A percentile compares a stretch with the other conserved stretches of the same genome.
Evolutionary conservation across 768 basidiomycete species (phyloP).

Genomic region (Lepiota venenata): DNA sequence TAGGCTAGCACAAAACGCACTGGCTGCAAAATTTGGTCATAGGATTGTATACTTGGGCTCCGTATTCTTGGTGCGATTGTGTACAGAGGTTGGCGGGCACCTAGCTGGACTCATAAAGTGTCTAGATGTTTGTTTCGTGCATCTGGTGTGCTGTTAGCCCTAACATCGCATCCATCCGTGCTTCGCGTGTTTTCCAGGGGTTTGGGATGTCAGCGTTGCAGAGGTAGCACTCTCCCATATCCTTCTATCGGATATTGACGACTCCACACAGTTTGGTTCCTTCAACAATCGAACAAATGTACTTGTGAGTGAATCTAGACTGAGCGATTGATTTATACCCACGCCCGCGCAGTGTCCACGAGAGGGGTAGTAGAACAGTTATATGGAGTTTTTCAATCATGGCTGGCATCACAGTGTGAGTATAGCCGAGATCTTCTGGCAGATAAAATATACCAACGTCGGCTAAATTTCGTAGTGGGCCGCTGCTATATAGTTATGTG

Average conservation of each 20-base stretch:
- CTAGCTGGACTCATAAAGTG: background rate
- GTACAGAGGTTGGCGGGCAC: background rate
- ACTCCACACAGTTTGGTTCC: slow-evolving; percentile 31
- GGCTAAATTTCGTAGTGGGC: slow-evolving; percentile 24
- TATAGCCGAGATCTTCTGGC: background rate
- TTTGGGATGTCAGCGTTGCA: slow-evolving; percentile 43
- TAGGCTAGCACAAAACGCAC: slow-evolving; percentile 34
- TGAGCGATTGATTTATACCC: background rate
- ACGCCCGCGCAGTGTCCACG: slow-evolving; percentile 30
- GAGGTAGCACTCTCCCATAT: slow-evolving; percentile 21
- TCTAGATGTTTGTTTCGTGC: slow-evolving; percentile 40
- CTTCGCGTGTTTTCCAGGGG: slow-evolving; percentile 42
- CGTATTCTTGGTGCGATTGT: slow-evolving; percentile 30
- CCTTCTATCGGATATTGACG: background rate
- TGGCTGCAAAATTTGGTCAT: slow-evolving; percentile 42
- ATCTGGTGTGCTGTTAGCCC: slow-evolving; percentile 44
- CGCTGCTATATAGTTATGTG: slow-evolving; percentile 45
- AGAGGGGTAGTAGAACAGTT: slow-evolving; percentile 38
- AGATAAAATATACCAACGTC: background rate
- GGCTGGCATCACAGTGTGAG: slow-evolving; percentile 39
- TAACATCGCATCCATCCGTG: slow-evolving; percentile 36
- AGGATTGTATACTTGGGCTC: slow-evolving; percentile 41
- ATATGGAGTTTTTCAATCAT: slow-evolving; percentile 45
- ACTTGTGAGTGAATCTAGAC: slow-evolving; percentile 23
- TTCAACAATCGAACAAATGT: slow-evolving; percentile 41